These are phyloP conservation scores for Wickerhamiella slavikovae DNA, from an alignment of 805 yeast species.

Conservation along the genomic window DNA sequence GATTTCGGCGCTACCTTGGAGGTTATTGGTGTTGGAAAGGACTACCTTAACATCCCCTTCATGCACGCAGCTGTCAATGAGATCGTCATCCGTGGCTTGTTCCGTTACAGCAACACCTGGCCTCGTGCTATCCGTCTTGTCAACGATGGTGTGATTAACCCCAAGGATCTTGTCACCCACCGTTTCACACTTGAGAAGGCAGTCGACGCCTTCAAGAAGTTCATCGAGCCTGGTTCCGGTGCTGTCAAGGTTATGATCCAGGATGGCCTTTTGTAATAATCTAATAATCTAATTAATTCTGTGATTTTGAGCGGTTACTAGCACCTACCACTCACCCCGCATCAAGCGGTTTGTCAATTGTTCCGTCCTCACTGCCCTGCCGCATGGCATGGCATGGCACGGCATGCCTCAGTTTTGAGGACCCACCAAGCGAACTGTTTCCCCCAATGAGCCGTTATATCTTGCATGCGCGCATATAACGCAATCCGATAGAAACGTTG, in stretches of 20 bases:
- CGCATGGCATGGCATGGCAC: too few relatives aligned
- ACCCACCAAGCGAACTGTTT: too few relatives aligned
- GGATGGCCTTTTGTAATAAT: too few relatives aligned
- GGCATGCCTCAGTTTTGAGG: too few relatives aligned
- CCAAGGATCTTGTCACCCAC: constrained; percentile 30
- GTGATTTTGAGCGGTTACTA: too few relatives aligned
- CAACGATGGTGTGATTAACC: constrained; percentile 24
- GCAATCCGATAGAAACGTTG: too few relatives aligned
- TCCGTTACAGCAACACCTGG: constrained; percentile 37
- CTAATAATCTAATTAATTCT: too few relatives aligned
- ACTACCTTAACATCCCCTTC: constrained; percentile 29
- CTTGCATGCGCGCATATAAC: too few relatives aligned
- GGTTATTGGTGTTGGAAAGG: constrained; percentile 33
- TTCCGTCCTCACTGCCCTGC: too few relatives aligned
- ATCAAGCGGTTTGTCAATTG: too few relatives aligned
- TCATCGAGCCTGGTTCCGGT: constrained; percentile 24
- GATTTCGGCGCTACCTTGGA: constrained; percentile 28
- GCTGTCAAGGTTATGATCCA: constrained; percentile 28
- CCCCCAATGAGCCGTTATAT: too few relatives aligned
- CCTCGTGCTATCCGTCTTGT: constrained; percentile 33
- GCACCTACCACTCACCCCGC: too few relatives aligned
- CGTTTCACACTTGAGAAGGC: constrained; percentile 27
- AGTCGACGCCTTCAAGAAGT: constrained; percentile 24
- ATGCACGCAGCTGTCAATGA: constrained; percentile 34
- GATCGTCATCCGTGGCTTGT: constrained; percentile 29